Evolutionary conservation across 352 stramenopile genomes (phyloP).

Genomic region (Halophytophthora batemanensis): DNA sequence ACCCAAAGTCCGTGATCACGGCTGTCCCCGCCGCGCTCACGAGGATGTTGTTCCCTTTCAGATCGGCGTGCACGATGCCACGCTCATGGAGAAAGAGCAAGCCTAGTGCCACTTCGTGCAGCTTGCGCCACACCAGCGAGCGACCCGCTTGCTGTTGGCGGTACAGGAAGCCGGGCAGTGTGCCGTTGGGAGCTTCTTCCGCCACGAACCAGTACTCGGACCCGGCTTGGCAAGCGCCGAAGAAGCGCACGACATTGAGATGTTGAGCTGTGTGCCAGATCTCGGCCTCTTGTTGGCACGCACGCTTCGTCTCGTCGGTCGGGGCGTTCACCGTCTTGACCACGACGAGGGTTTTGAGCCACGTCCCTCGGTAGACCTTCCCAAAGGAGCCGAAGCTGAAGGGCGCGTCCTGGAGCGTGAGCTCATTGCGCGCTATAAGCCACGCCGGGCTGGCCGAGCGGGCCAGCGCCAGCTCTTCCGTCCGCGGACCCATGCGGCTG

Average conservation of each 20-base stretch:
- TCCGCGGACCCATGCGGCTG: too few species aligned
- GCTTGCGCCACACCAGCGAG: slow-evolving; percentile 8
- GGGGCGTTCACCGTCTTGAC: slow-evolving; percentile 16
- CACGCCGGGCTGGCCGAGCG: too few species aligned
- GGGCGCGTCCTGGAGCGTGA: neutral
- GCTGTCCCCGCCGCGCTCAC: slow-evolving; percentile 9
- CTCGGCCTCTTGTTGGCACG: slow-evolving; percentile 19
- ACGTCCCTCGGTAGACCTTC: slow-evolving; percentile 11
- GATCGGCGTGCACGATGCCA: slow-evolving; percentile 13
- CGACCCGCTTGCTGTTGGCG: neutral
- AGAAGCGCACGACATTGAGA: slow-evolving; percentile 10
- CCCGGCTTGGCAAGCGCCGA: slow-evolving; percentile 11
- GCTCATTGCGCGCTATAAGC: too few species aligned
- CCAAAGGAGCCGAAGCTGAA: slow-evolving; percentile 16
- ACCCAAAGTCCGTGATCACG: slow-evolving; percentile 23
- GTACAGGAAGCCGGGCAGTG: slow-evolving; percentile 2
- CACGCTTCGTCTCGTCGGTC: slow-evolving; percentile 8
- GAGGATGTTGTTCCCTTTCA: slow-evolving; percentile 25
- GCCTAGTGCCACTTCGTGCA: slow-evolving; percentile 14
- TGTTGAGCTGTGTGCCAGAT: slow-evolving; percentile 11
- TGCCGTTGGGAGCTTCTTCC: slow-evolving; percentile 7
- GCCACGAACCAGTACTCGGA: slow-evolving; percentile 15
- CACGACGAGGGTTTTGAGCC: slow-evolving; percentile 16
- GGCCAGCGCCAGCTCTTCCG: too few species aligned
- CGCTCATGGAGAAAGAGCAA: slow-evolving; percentile 17